Conservation (phyloP, 2,329 filamentous ascomycete species). For the Penicillium sp. region DNA sequence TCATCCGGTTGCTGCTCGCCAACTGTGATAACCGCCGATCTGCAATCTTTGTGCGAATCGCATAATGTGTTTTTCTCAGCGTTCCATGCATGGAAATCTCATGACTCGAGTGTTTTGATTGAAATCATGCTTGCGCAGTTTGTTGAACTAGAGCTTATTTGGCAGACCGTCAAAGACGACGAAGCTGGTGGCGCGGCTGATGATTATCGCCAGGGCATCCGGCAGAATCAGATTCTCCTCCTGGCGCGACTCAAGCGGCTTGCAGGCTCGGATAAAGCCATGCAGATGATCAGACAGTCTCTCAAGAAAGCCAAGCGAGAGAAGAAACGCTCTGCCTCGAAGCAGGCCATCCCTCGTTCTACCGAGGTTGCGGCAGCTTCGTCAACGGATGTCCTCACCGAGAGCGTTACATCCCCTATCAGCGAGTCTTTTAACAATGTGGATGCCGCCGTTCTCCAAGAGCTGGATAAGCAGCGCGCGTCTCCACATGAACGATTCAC, state of each 20-base stretch:
- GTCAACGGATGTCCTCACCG: slow-evolving; percentile 42
- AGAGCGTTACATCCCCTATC: slow-evolving; percentile 48
- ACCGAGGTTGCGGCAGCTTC: slow-evolving; percentile 48
- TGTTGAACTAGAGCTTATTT: slow-evolving; percentile 69
- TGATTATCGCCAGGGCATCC: slow-evolving; percentile 69
- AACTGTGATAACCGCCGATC: slow-evolving; percentile 53
- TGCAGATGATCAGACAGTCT: slow-evolving; percentile 65
- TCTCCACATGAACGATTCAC: slow-evolving; percentile 52
- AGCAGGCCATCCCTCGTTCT: slow-evolving; percentile 63
- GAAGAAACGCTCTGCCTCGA: slow-evolving; percentile 58
- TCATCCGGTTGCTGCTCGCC: slow-evolving; percentile 50
- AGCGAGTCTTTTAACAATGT: slow-evolving; percentile 50
- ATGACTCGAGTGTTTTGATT: slow-evolving; percentile 66
- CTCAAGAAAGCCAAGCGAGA: slow-evolving; percentile 64
- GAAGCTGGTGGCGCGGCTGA: slow-evolving; percentile 65
- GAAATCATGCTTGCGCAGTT: slow-evolving; percentile 72
- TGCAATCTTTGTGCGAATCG: slow-evolving; percentile 59
- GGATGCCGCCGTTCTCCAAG: slow-evolving; percentile 42
- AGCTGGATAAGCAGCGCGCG: slow-evolving; percentile 42
- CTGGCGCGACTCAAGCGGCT: slow-evolving; percentile 67
- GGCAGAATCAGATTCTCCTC: slow-evolving; percentile 68
- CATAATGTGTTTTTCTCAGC: slow-evolving; percentile 66
- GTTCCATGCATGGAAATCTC: slow-evolving; percentile 69
- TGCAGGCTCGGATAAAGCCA: slow-evolving; percentile 65
- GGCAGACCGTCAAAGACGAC: slow-evolving; percentile 71